A percentile compares a stretch with the other conserved stretches of the same genome.
phyloP scores from a whole-genome alignment of 148 eudicot species.

The Bassia scoparia region DNA sequence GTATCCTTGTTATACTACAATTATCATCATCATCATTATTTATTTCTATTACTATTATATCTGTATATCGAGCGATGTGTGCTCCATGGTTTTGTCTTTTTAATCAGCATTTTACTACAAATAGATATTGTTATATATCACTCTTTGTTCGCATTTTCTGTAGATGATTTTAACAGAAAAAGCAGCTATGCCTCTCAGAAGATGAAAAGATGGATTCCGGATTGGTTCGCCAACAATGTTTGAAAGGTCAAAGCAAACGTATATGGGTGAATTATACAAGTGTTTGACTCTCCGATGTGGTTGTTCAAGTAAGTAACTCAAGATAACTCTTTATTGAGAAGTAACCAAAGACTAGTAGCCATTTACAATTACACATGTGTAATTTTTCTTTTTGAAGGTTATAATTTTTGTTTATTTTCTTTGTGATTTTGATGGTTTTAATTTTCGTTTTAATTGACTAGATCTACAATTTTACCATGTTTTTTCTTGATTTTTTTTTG shows the following conservation, averaged over 20 bases:
- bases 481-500: no score
- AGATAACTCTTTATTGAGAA: neutral
- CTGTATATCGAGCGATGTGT: neutral
- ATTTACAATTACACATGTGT: neutral
- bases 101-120: neutral
- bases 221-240: constrained; percentile 95
- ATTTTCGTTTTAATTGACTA: no score
- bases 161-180: constrained; percentile 75
- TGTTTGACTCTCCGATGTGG: constrained; percentile 94
- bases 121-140: neutral
- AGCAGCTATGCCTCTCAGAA: constrained; percentile 41
- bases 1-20: constrained; percentile 30
- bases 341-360: neutral
- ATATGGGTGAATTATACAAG: no score
- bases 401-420: no score
- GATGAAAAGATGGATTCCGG: constrained; percentile 80
- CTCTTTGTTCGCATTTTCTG: constrained; percentile 16
- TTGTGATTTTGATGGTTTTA: no score
- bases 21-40: no score
- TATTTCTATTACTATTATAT: no score
- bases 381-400: no score
- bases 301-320: constrained; percentile 66
- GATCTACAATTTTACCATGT: no score
- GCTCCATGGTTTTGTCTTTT: neutral
- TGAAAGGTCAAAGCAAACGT: constrained; percentile 99